Evolutionary conservation across 2,329 filamentous ascomycete genomes (phyloP).

Genomic region (Microcyclospora pomicola): DNA sequence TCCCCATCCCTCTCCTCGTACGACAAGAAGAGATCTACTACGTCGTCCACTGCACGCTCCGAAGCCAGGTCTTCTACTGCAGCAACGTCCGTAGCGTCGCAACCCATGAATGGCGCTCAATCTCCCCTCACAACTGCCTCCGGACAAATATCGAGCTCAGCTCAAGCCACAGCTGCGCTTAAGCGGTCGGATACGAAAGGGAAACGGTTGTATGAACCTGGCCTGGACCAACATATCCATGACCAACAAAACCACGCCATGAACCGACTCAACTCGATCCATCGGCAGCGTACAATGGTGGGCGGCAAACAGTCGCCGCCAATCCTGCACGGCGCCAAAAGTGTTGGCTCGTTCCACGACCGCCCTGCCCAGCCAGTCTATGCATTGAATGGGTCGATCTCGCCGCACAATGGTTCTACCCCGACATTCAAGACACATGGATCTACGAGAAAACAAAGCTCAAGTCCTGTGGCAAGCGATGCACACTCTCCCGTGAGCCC

Average conservation of each 20-base stretch:
- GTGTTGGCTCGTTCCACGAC: conserved; percentile 53
- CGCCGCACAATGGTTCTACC: not conserved
- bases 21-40: conserved; percentile 64
- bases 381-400: conserved; percentile 7
- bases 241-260: conserved; percentile 67
- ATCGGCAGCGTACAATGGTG: conserved; percentile 42
- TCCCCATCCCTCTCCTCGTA: conserved; percentile 50
- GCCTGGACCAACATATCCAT: conserved; percentile 63
- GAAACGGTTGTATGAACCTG: conserved; percentile 69
- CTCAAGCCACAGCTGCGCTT: conserved; percentile 25
- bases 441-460: conserved; percentile 22
- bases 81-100: conserved; percentile 76
- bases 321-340: conserved; percentile 28
- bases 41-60: conserved; percentile 63
- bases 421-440: conserved; percentile 26
- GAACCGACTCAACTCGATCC: conserved; percentile 66
- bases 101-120: conserved; percentile 31
- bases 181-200: conserved; percentile 57
- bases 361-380: conserved; percentile 20
- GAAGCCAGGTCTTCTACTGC: conserved; percentile 68
- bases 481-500: conserved; percentile 47
- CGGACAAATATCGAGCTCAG: conserved; percentile 7
- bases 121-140: conserved; percentile 20
- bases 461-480: conserved; percentile 27
- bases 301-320: conserved; percentile 36